These are phyloP conservation scores for Arthrinium phaeospermum DNA, from an alignment of 2,329 filamentous ascomycete species.

Conservation along the genomic window DNA sequence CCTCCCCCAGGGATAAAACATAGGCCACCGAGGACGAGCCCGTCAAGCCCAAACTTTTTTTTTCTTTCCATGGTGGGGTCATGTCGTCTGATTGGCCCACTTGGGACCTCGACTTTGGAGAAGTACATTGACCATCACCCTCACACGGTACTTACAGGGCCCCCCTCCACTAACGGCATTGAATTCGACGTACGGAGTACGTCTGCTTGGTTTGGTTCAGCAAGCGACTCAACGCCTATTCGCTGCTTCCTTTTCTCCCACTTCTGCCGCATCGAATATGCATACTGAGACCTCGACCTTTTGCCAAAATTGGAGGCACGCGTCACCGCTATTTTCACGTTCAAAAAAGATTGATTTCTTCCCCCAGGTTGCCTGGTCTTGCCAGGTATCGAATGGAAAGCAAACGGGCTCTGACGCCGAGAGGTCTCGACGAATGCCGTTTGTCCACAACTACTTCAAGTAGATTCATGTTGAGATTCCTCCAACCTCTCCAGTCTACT, in stretches of 20 bases:
- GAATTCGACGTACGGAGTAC: conserved; percentile 19
- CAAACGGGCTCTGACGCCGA: neutral
- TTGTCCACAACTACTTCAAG: neutral
- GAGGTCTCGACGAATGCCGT: neutral
- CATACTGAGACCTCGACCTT: neutral
- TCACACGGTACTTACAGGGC: neutral
- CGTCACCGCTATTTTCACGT: conserved; percentile 24
- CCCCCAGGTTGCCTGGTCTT: neutral
- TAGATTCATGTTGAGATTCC: neutral
- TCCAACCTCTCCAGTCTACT: neutral
- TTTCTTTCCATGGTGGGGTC: conserved; percentile 31
- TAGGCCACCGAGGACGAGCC: conserved; percentile 18
- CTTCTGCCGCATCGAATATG: neutral
- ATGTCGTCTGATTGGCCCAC: conserved; percentile 34
- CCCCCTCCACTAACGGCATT: conserved; percentile 9
- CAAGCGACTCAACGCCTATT: neutral
- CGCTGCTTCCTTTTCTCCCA: conserved; percentile 8
- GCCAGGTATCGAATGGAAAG: neutral
- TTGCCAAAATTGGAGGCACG: conserved; percentile 21
- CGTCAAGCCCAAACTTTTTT: conserved; percentile 33
- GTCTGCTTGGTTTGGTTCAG: conserved; percentile 25
- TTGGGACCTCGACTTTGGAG: conserved; percentile 21
- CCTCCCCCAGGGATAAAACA: conserved; percentile 35
- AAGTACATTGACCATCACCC: conserved; percentile 13
- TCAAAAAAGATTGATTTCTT: neutral